Evolutionary conservation across 148 eudicot genomes (phyloP).

Genomic region (Camellia sinensis): DNA sequence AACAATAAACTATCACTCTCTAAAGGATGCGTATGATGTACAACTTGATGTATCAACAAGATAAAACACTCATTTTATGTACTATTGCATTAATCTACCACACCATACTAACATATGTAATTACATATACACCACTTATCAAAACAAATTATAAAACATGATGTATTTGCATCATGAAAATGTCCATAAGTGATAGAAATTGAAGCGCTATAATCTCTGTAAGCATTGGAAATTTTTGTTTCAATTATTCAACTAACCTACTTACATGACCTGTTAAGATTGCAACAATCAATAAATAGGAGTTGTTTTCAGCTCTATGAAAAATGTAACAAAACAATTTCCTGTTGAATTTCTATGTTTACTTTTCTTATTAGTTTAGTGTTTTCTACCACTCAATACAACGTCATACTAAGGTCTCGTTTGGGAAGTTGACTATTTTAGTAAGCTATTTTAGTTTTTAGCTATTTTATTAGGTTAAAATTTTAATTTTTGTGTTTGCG

Average conservation of each 20-base stretch:
- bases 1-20: background rate
- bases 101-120: background rate
- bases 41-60: background rate
- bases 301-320: background rate
- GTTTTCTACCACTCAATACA: background rate
- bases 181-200: background rate
- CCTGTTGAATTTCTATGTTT: background rate
- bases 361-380: background rate
- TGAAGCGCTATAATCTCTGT: too few species aligned
- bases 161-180: background rate
- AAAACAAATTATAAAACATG: background rate
- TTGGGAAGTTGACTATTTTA: too few species aligned
- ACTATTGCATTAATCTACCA: background rate
- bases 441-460: too few species aligned
- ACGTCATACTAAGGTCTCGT: background rate
- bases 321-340: background rate
- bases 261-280: background rate
- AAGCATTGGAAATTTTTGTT: too few species aligned
- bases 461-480: too few species aligned
- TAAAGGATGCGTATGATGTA: background rate
- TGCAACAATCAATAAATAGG: background rate
- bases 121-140: background rate
- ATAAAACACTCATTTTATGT: background rate
- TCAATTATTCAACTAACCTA: slow-evolving; percentile 1
- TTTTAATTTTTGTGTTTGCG: too few species aligned